A percentile compares a stretch with the other conserved stretches of the same genome.
Evolutionary conservation across 2,329 filamentous ascomycete genomes (phyloP).

Genomic region (Penicillium digitatum): DNA sequence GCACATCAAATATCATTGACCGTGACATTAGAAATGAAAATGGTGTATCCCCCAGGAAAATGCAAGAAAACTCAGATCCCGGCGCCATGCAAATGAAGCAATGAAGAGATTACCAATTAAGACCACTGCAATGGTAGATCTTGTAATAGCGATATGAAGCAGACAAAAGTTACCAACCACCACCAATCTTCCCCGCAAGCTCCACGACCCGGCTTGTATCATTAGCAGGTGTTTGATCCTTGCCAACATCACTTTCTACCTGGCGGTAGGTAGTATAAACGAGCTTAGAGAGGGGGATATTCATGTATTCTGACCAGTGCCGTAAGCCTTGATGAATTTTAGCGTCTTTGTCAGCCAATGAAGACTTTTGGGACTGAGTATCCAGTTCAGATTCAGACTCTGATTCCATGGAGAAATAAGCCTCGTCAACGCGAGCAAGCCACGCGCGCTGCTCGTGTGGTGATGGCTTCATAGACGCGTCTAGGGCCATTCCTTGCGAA

Average conservation of each 20-base stretch:
- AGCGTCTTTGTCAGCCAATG: conserved; percentile 26
- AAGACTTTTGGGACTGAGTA: conserved; percentile 24
- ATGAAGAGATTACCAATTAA: not conserved
- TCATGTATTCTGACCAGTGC: conserved; percentile 72
- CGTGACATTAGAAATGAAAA: not conserved
- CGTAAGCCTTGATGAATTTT: conserved; percentile 62
- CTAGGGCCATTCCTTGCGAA: conserved; percentile 17
- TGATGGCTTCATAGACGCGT: conserved; percentile 54
- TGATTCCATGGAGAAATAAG: conserved; percentile 73
- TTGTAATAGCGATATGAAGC: not conserved
- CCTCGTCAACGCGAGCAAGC: conserved; percentile 78
- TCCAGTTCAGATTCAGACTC: conserved; percentile 46
- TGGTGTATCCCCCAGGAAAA: conserved; percentile 19
- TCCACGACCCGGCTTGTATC: conserved; percentile 81
- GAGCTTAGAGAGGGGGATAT: conserved; percentile 66
- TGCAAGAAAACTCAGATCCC: conserved; percentile 14
- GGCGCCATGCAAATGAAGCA: conserved; percentile 20
- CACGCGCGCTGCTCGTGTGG: conserved; percentile 81
- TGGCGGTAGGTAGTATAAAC: conserved; percentile 83
- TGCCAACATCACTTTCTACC: conserved; percentile 93
- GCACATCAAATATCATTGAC: not conserved
- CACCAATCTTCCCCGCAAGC: conserved; percentile 83
- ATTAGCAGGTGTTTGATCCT: conserved; percentile 54
- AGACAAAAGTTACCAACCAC: conserved; percentile 68
- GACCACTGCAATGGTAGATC: not conserved